Evolutionary conservation across 768 basidiomycete species (phyloP).

Genomic region (Russula emetica): DNA sequence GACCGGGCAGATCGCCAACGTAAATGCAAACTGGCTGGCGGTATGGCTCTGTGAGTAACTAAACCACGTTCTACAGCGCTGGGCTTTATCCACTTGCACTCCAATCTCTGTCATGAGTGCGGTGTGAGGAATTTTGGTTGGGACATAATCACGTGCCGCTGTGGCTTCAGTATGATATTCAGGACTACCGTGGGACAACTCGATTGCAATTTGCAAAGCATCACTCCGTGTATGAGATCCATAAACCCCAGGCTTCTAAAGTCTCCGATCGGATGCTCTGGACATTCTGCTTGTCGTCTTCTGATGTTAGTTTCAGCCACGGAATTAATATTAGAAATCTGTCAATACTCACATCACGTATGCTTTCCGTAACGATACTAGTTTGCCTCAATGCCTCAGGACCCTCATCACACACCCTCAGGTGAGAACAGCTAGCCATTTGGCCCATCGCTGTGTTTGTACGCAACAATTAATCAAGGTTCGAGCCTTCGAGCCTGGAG

Average conservation of each 20-base stretch:
- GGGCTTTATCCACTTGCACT: too few species aligned
- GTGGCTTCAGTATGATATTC: neutral
- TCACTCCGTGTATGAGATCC: neutral
- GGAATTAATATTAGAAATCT: neutral
- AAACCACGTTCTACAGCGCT: too few species aligned
- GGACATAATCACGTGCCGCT: neutral
- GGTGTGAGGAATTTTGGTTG: neutral
- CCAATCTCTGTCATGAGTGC: too few species aligned
- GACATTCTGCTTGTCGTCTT: neutral
- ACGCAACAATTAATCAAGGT: neutral
- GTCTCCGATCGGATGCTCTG: neutral
- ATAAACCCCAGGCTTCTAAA: neutral
- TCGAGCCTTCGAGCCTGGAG: neutral
- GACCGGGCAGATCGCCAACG: too few species aligned
- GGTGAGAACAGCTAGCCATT: neutral
- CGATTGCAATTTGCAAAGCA: neutral
- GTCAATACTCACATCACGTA: neutral
- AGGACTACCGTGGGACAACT: neutral
- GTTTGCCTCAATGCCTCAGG: too few species aligned
- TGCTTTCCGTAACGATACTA: neutral
- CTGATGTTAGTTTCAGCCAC: neutral
- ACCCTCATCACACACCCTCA: neutral
- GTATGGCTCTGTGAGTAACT: too few species aligned
- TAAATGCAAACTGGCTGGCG: too few species aligned
- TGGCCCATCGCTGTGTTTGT: neutral